Evolutionary conservation across 2,329 filamentous ascomycete genomes (phyloP), one percentile per base, ranked within the genome.

Genomic region (Rutstroemia sp.): DNA sequence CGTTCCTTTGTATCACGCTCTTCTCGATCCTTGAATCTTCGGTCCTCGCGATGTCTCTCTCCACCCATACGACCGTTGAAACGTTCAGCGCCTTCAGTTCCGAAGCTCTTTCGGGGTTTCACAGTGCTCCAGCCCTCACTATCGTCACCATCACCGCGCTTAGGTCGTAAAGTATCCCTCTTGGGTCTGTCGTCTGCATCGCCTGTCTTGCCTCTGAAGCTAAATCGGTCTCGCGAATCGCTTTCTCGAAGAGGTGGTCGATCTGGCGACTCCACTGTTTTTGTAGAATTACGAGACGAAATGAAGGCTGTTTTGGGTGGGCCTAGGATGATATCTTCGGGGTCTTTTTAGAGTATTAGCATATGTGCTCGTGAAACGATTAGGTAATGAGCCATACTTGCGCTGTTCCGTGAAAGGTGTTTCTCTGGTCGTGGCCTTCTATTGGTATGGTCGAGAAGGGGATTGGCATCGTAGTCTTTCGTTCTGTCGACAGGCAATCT

Each of bases 311-410:
- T 89, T 71, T 89, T 88, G 1, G 91, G 89, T 19, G 91, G 91
- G 14, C 89, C 91, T 57, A 96, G 86, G 58, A 94, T 80, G 57
- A 95, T 87, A 62, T 95, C 90, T 65, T 95, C 92, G 66, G 81
- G 75, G 70, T 82, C 83, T 87, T 60, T 57, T 41, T 23, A 58
- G 10, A 37, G 53, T 27, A 30, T 64, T 60, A 62, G 37, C 37
- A 52, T 21, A 4, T 66, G 54, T 62, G 62, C 21, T 4, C 25
- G 19, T 25, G 10, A 10, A 45, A 69, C 23, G 42, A 60, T 54
- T 62, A 57, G 27, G 41, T 8, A 23, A 55, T 56, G 58, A 50
- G 57, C 72, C 80, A 56, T 75, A 85, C 82, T 83, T 57, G 77
- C 73, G 68, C 72, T 75, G 66, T 79, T 83, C 52, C 82, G 78